phyloP scores from a whole-genome alignment of 169 alveolate species.

The Cryptosporidium andersoni region DNA sequence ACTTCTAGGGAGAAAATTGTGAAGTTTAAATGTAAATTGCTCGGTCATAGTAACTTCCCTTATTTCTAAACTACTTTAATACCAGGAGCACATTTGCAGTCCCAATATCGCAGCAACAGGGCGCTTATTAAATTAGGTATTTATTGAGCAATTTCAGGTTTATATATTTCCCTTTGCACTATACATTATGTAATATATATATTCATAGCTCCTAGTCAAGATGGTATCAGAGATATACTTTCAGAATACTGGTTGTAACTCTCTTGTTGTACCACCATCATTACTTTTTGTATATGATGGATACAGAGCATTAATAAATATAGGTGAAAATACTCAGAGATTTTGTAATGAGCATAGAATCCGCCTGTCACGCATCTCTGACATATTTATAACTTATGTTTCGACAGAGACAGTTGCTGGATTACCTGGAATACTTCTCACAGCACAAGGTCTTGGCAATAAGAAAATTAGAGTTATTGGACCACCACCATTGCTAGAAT shows the following conservation, averaged over 20 bases:
- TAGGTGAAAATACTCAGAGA: slow-evolving; percentile 86
- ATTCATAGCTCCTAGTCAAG: no score
- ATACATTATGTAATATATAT: not conserved
- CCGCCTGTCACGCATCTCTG: slow-evolving; percentile 75
- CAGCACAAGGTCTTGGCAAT: slow-evolving; percentile 80
- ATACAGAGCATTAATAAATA: slow-evolving; percentile 78
- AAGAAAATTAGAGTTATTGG: slow-evolving; percentile 78
- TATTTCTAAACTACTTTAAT: no score
- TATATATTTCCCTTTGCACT: not conserved
- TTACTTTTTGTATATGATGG: slow-evolving; percentile 80
- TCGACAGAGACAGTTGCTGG: slow-evolving; percentile 80
- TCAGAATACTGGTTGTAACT: slow-evolving; percentile 82
- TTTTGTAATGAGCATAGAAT: slow-evolving; percentile 80
- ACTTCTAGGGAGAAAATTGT: no score
- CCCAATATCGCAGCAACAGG: not conserved
- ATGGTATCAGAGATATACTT: slow-evolving; percentile 75
- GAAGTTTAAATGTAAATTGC: no score
- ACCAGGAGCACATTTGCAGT: not conserved
- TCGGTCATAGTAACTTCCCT: no score
- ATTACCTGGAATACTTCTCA: slow-evolving; percentile 81
- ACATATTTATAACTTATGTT: slow-evolving; percentile 79
- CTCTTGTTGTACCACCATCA: slow-evolving; percentile 82
- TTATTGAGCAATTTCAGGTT: not conserved
- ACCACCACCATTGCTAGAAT: slow-evolving; percentile 73
- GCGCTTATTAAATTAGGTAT: not conserved